Conservation (phyloP, 257 asterid species). For the Rauvolfia tetraphylla region DNA sequence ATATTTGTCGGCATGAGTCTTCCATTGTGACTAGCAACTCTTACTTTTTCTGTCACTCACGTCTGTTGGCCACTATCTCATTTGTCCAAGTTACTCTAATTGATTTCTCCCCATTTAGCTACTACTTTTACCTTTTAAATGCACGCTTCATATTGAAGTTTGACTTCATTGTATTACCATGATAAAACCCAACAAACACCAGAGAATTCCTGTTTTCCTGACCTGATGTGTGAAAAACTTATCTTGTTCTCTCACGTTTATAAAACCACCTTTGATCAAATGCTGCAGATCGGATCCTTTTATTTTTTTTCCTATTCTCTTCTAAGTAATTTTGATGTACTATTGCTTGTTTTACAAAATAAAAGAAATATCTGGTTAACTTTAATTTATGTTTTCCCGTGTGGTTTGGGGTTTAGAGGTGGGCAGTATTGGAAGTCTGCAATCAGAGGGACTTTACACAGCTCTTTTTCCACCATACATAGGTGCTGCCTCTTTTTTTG, state of each 20-base stretch:
- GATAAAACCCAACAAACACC: neutral
- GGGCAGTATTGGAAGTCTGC: neutral
- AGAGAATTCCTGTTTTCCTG: neutral
- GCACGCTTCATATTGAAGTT: neutral
- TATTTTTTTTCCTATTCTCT: neutral
- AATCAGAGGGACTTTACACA: neutral
- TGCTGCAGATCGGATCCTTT: neutral
- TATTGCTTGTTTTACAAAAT: neutral
- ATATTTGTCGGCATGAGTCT: neutral
- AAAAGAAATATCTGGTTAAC: neutral
- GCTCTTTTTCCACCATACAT: neutral
- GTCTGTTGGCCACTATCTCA: neutral
- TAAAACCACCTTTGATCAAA: neutral
- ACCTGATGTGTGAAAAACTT: neutral
- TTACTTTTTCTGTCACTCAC: neutral
- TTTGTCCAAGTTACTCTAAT: neutral
- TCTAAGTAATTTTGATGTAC: neutral
- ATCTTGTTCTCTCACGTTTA: neutral
- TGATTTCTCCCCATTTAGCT: neutral
- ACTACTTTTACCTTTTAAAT: neutral
- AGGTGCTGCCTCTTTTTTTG: neutral
- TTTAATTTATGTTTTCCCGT: neutral
- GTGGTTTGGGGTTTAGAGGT: neutral
- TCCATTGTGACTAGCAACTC: neutral
- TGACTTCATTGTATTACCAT: neutral